Base-by-base conservation (phyloP, 345 rosid genomes). In the Citrus mangshanensis region DNA sequence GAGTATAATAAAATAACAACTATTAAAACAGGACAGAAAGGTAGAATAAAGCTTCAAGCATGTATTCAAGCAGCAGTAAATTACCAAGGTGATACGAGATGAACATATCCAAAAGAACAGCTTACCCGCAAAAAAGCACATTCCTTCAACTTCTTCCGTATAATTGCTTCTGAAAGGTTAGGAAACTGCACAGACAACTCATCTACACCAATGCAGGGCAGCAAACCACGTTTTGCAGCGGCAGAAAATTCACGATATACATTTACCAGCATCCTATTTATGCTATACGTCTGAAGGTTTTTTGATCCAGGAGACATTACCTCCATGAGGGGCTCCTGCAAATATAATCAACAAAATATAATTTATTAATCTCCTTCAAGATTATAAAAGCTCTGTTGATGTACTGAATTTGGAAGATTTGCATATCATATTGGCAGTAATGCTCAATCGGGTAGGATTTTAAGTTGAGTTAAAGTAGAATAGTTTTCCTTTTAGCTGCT, bases 311-410 rank as follows among this genome's bases (percentile, higher is more conserved):
- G 98, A 75, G 99, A 83, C 82, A 93, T 90, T 51, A 94, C 98
- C 88, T 94, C 98, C 95, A 89, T 88, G 61, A 92, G 92, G 68
- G 98, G 99, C 85, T 93, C 99, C 98, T 96, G 86, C 80, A 81
- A 82, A 76, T 79, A 73, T 32, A 82, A 60, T 42, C 69, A 68
- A 65, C 13, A 67, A 55, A 42, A 66, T 18, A 77, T 37, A 37
- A 16, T 77, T 69, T 46, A 49, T 46, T 27, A 19, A 62, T 42
- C 28, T 8, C 21, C 22, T 25, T 68, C 22, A 21, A 35, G 18
- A 24, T 16, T 32, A 37, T 10, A 76, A 76, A 66, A 65, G 27
- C 5, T 77, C 38, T 65, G 37, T 27, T 35, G 30, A 4, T 64
- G 38, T 4, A 51, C 18, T 30, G 28, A 28, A 64, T 35, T 75